Base-by-base conservation (phyloP, 2,329 filamentous ascomycete genomes). In the Nemania sp. region DNA sequence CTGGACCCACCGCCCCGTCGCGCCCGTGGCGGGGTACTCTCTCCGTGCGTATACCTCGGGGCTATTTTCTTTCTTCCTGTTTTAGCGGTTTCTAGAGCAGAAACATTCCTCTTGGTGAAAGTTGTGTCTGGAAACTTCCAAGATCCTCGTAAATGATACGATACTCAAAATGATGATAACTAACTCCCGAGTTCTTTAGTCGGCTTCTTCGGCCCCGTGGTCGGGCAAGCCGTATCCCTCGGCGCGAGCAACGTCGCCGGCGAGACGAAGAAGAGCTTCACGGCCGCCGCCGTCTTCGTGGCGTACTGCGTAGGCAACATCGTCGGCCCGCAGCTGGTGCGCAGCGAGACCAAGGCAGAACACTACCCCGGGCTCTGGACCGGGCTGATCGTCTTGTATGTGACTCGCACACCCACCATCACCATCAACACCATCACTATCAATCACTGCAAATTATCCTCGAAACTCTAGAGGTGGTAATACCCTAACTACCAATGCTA, bases 211-310 rank as follows among this genome's bases (percentile, higher is more conserved):
- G 91, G 90, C 0, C 89, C 87, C 0, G 90, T 92, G 0, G 91
- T 92, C 0, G 90, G 87, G 51, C 80, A 87, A 49, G 81, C 83
- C 60, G 85, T 87, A 70, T 83, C 83, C 0, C 69, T 87, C 5
- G 83, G 83, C 38, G 85, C 85, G 83, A 87, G 87, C 11, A 94
- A 94, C 71, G 90, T 93, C 0, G 91, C 91, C 0, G 92, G 92
- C 0, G 87, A 91, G 26, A 93, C 91, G 0, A 94, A 94, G 81
- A 93, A 93, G 82, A 91, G 89, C 70, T 89, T 91, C 73, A 93
- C 92, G 84, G 90, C 91, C 0, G 89, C 89, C 0, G 89, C 89
- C 0, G 90, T 92, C 1, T 94, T 93, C 70, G 90, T 92, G 0
- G 90, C 90, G 0, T 93, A 93, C 75, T 92, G 90, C 63, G 88